phyloP scores from a whole-genome alignment of 2,329 filamentous ascomycete genomes.

The Trichoderma koningii region DNA sequence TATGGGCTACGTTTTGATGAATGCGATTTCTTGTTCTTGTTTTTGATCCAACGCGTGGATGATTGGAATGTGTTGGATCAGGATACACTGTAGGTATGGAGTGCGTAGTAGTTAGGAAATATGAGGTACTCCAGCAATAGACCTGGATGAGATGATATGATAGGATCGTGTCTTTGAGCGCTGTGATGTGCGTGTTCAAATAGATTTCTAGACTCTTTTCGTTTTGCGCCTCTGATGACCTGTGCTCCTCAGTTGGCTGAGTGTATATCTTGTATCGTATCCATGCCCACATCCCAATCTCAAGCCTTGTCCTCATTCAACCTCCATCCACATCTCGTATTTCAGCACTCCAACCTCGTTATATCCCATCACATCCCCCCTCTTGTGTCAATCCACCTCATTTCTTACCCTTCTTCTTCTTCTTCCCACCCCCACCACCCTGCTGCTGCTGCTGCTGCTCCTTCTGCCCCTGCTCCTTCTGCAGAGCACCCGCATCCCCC shows the following conservation, averaged over 20 bases:
- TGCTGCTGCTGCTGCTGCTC: constrained; percentile 34
- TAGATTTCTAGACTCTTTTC: not conserved
- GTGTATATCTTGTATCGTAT: not conserved
- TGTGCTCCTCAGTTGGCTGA: no score
- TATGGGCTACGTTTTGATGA: constrained; percentile 4
- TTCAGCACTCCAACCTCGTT: no score
- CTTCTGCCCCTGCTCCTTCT: constrained; percentile 32
- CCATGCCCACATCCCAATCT: not conserved
- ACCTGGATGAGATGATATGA: constrained; percentile 17
- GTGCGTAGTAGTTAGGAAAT: constrained; percentile 22
- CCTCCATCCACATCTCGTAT: not conserved
- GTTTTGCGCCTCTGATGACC: not conserved
- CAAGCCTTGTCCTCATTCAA: no score
- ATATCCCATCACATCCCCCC: no score
- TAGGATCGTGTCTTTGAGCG: not conserved
- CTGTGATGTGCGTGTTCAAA: not conserved
- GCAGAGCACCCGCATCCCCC: not conserved
- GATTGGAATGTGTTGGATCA: constrained; percentile 30
- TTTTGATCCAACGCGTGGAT: not conserved
- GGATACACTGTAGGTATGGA: constrained; percentile 28
- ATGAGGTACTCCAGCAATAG: constrained; percentile 22
- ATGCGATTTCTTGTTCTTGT: not conserved
- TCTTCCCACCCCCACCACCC: constrained; percentile 51
- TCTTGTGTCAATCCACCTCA: constrained; percentile 36
- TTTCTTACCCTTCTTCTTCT: constrained; percentile 73